Evolutionary conservation across 1,284 basidiomycete species (phyloP), one percentile per base, ranked within the genome.

Genomic region (Quambalaria eucalypti): DNA sequence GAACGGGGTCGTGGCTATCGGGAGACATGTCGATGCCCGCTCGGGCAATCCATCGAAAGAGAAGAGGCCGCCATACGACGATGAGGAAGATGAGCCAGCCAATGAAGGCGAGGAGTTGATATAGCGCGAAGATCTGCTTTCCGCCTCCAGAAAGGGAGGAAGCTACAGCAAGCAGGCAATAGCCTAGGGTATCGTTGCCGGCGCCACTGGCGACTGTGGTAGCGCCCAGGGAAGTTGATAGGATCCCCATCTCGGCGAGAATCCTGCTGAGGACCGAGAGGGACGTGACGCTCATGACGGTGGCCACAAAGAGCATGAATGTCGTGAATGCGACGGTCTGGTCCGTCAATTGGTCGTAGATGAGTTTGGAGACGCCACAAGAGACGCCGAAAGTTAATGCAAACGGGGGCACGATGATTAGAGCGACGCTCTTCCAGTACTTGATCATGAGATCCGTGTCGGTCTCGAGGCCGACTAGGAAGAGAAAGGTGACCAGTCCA

Each of bases 271-370:
- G 57, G 3, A 66, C 63, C 36, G 55, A 57, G 8, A 68, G 56
- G 25, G 56, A 59, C 10, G 66, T 68, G 25, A 68, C 66, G 12
- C 65, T 63, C 66, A 68, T 68, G 31, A 64, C 61, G 7, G 66
- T 68, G 48, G 57, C 66, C 10, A 68, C 64, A 44, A 68, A 68
- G 53, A 66, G 59, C 51, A 68, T 62, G 44, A 68, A 67, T 36
- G 65, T 65, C 30, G 65, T 62, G 42, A 68, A 68, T 36, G 58
- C 51, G 51, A 61, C 54, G 23, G 63, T 56, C 19, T 57, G 55
- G 19, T 65, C 65, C 6, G 62, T 65, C 21, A 60, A 57, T 19
- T 57, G 14, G 25, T 58, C 50, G 56, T 57, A 68, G 44, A 68
- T 55, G 38, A 68, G 54, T 8, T 59, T 59, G 3, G 66, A 52